Base-by-base conservation (phyloP, 2,329 filamentous ascomycete species). In the Seiridium unicorne region DNA sequence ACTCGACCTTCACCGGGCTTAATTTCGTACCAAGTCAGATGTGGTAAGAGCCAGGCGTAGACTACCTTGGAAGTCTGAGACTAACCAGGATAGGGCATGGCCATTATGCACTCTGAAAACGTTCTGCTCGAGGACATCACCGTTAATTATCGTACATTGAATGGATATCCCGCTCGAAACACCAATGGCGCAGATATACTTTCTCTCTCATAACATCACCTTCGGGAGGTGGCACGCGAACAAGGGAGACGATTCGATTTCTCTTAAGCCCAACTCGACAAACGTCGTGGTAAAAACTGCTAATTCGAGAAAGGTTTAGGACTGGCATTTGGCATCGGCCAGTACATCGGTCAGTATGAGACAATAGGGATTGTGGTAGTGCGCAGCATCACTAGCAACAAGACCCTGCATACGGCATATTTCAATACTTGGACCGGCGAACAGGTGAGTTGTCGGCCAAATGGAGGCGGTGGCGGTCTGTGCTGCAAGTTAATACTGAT, bases 381-480 rank as follows among this genome's bases (percentile, higher is more conserved):
- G 1, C 72, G 74, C 7, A 81, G 85, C 64, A 75, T 84, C 38
- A 73, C 72, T 2, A 77, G 78, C 56, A 64, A 75, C 53, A 75
- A 80, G 60, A 83, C 79, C 3, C 65, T 76, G 1, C 78, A 84
- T 62, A 79, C 75, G 1, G 76, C 75, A n/a, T 84, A 84, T 63
- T 69, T 86, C 61, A 87, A 87, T 73, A 86, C 83, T 0, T 87
- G 84, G 84, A 83, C 82, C 0, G 82, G 81, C 18, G 70, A 79
- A 8, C 75, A 76, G 42, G 74, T 75, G 35, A 80, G 81, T 18
- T 81, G 78, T 55, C 81, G 82, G 1, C 84, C 83, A 1, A 87
- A 88, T 63, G 84, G 84, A 13, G 84, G 83, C 2, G 84, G 84
- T 9, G 84, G 81, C 13, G 84, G 84, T 3, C 66, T 80, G 0